Evolutionary conservation across 805 yeast species (phyloP).

Genomic region (Jamesozyma hellenica): DNA sequence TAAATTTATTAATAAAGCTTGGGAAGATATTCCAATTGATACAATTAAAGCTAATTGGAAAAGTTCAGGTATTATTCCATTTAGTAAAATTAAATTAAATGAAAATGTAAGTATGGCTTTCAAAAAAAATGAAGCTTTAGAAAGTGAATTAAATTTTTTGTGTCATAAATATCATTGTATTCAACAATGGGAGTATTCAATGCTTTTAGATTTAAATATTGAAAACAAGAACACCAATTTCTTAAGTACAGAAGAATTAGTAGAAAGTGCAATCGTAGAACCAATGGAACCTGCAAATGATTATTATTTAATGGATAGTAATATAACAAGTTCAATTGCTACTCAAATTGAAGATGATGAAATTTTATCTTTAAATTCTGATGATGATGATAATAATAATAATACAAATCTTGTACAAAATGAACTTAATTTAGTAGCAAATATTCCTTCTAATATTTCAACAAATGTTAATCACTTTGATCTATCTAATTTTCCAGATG

Average conservation of each 20-base stretch:
- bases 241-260: conserved; percentile 50
- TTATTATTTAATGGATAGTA: neutral
- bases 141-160: conserved; percentile 33
- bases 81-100: conserved; percentile 21
- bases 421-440: neutral
- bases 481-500: conserved; percentile 1
- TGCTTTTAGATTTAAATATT: conserved; percentile 39
- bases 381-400: neutral
- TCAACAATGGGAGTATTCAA: conserved; percentile 49
- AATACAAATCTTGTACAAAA: neutral
- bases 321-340: neutral
- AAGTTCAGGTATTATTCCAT: conserved; percentile 35
- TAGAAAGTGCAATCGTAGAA: conserved; percentile 50
- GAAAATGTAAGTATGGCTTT: conserved; percentile 27
- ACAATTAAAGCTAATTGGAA: conserved; percentile 36
- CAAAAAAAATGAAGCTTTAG: conserved; percentile 32
- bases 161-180: conserved; percentile 41
- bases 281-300: conserved; percentile 27
- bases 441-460: neutral
- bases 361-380: neutral
- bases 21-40: conserved; percentile 36
- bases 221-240: conserved; percentile 38
- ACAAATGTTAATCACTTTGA: neutral
- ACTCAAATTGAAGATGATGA: conserved; percentile 10
- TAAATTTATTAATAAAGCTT: conserved; percentile 47